Conservation (phyloP, 768 basidiomycete species). For the Tricholoma terreum region DNA sequence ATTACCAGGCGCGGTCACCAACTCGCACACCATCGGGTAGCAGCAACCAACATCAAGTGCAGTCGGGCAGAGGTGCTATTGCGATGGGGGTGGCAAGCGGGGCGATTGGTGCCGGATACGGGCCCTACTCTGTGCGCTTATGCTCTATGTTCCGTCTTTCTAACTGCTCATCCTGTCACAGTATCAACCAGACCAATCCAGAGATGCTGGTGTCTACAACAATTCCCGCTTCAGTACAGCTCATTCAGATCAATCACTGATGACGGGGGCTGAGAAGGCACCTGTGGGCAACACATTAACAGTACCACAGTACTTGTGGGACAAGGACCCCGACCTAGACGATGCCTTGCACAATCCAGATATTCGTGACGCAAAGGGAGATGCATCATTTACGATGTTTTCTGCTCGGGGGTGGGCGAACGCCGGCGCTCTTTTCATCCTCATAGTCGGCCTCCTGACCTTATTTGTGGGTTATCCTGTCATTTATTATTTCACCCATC, state of each 20-base stretch:
- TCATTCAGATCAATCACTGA: slow-evolving; percentile 38
- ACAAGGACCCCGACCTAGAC: slow-evolving; percentile 84
- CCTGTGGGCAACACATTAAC: slow-evolving; percentile 51
- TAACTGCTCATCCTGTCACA: slow-evolving; percentile 22
- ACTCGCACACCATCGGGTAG: slow-evolving; percentile 18
- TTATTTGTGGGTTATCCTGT: slow-evolving; percentile 92
- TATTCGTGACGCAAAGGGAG: slow-evolving; percentile 58
- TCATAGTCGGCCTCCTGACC: slow-evolving; percentile 65
- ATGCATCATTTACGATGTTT: slow-evolving; percentile 66
- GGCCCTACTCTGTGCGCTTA: slow-evolving; percentile 76
- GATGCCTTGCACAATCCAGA: slow-evolving; percentile 90
- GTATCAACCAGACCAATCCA: slow-evolving; percentile 54
- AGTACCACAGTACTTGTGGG: slow-evolving; percentile 73
- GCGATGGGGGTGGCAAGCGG: slow-evolving; percentile 80
- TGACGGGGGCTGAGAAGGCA: slow-evolving; percentile 28
- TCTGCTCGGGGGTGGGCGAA: slow-evolving; percentile 85
- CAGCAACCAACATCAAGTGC: slow-evolving; percentile 28
- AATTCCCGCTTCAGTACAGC: slow-evolving; percentile 55
- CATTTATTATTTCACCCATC: slow-evolving; percentile 50
- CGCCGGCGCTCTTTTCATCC: slow-evolving; percentile 63
- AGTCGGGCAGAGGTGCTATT: slow-evolving; percentile 51
- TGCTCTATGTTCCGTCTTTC: not conserved
- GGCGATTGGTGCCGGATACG: slow-evolving; percentile 75
- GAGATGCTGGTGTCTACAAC: slow-evolving; percentile 44
- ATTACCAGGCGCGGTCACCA: slow-evolving; percentile 21